Percentiles rank a stretch among this genome's conserved stretches.
Conservation (phyloP, 805 yeast genomes). For the Yarrowia deformans region DNA sequence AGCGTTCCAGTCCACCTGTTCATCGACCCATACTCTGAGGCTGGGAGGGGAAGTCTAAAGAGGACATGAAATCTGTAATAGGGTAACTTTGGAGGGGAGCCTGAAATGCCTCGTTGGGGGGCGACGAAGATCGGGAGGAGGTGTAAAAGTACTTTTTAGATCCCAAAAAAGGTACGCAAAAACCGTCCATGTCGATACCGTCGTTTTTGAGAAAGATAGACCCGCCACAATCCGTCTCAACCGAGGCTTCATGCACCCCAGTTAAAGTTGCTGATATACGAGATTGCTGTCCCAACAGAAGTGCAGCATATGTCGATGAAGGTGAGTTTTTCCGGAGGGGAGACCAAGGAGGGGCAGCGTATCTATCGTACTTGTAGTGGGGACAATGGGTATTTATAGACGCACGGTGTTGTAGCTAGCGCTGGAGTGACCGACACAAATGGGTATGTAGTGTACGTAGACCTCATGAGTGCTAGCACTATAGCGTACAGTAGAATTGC, state of each 20-base stretch:
- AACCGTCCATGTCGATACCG: not conserved
- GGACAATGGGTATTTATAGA: too few species aligned
- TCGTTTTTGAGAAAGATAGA: not conserved
- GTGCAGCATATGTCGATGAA: not conserved
- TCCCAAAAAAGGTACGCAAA: not conserved
- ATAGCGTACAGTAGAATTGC: too few species aligned
- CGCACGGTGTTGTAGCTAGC: too few species aligned
- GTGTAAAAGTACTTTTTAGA: not conserved
- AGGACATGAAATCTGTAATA: constrained; percentile 6
- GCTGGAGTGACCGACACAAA: too few species aligned
- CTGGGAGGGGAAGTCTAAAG: constrained; percentile 31
- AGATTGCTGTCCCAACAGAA: constrained; percentile 34
- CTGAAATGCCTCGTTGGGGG: not conserved
- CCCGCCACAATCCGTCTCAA: too few species aligned
- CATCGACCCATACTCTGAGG: constrained; percentile 11
- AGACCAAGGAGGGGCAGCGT: too few species aligned
- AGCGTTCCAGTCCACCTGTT: too few species aligned
- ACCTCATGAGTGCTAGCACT: too few species aligned
- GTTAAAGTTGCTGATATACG: constrained; percentile 27
- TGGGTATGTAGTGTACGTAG: too few species aligned
- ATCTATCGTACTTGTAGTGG: too few species aligned
- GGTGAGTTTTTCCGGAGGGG: constrained; percentile 3
- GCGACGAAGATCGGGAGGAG: not conserved
- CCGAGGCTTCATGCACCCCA: not conserved
- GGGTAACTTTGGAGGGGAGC: constrained; percentile 9